Percentiles rank a stretch among this genome's conserved stretches.
phyloP scores from a whole-genome alignment of 1,139 yeast species.

The Suhomyces wounanorum region DNA sequence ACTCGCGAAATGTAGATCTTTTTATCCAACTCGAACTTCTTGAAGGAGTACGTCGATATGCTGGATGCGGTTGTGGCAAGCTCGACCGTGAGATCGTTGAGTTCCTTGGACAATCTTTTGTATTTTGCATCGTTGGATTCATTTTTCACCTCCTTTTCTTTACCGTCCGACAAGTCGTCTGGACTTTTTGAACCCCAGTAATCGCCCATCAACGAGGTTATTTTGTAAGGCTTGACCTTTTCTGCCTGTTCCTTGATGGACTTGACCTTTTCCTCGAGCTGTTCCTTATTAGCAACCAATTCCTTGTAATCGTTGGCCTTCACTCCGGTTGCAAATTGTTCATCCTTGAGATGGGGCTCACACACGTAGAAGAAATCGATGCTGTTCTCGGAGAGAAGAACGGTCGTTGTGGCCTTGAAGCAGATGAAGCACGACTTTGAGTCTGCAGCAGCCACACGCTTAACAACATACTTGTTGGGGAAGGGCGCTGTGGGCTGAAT shows the following conservation, averaged over 20 bases:
- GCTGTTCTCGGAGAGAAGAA: conserved; percentile 53
- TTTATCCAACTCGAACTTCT: conserved; percentile 51
- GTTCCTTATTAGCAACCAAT: conserved; percentile 41
- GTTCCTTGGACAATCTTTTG: conserved; percentile 13
- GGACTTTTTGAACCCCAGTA: conserved; percentile 16
- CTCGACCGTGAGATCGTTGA: conserved; percentile 23
- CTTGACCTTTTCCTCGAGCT: conserved; percentile 27
- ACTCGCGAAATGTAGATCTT: conserved; percentile 57
- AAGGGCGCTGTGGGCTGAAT: conserved; percentile 35
- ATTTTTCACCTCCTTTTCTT: conserved; percentile 12
- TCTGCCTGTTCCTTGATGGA: conserved; percentile 20
- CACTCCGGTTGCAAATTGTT: conserved; percentile 59
- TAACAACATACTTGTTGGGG: conserved; percentile 52
- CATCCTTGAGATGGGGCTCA: conserved; percentile 61
- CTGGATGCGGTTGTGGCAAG: conserved; percentile 15
- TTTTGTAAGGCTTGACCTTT: conserved; percentile 34
- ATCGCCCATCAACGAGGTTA: conserved; percentile 13
- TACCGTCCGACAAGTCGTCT: conserved; percentile 17
- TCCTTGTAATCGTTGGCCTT: conserved; percentile 49
- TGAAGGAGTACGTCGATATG: conserved; percentile 36
- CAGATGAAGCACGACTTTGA: conserved; percentile 66
- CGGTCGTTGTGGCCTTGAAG: conserved; percentile 63
- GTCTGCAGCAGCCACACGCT: conserved; percentile 59
- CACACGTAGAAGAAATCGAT: conserved; percentile 74
- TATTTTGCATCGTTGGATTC: conserved; percentile 20